Evolutionary conservation across 1,284 basidiomycete genomes (phyloP).

Genomic region (Rhodotorula sp.): DNA sequence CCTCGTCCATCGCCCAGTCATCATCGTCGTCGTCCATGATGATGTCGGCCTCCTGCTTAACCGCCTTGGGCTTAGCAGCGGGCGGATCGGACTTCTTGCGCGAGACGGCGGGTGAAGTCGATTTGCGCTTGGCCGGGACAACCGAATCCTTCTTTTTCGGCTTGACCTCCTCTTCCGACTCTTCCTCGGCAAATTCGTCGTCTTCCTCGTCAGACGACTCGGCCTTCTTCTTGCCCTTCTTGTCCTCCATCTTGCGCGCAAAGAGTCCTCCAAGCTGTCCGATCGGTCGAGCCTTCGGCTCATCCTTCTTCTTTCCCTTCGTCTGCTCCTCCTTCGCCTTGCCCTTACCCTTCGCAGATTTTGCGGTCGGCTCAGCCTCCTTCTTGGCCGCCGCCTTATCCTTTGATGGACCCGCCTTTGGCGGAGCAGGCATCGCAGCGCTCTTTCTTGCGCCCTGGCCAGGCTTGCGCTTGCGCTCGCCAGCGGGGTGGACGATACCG

Average conservation of each 20-base stretch:
- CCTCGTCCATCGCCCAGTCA: slow-evolving; percentile 30
- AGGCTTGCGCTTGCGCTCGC: slow-evolving; percentile 7
- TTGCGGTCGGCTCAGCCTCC: background rate
- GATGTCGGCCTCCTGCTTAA: background rate
- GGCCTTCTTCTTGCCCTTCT: slow-evolving; percentile 12
- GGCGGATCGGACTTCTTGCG: slow-evolving; percentile 5
- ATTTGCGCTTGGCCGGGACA: slow-evolving; percentile 27
- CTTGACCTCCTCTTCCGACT: slow-evolving; percentile 15
- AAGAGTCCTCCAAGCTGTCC: slow-evolving; percentile 25
- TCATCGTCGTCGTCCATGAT: slow-evolving; percentile 11
- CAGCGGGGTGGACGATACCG: slow-evolving; percentile 16
- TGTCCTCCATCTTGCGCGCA: background rate
- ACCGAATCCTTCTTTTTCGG: slow-evolving; percentile 9
- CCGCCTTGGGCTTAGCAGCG: background rate
- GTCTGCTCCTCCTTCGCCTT: background rate
- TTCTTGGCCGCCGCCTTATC: background rate
- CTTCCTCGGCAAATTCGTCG: background rate
- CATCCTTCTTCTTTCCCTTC: slow-evolving; percentile 7
- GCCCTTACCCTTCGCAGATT: slow-evolving; percentile 6
- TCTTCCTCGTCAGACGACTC: slow-evolving; percentile 6
- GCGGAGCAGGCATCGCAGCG: background rate
- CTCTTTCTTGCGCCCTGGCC: background rate
- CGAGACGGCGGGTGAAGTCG: slow-evolving; percentile 20
- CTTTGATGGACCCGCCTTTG: slow-evolving; percentile 4
- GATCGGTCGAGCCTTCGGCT: slow-evolving; percentile 14